Base-by-base conservation (phyloP, 2,329 filamentous ascomycete species). In the Coleophoma eucalyptorum region DNA sequence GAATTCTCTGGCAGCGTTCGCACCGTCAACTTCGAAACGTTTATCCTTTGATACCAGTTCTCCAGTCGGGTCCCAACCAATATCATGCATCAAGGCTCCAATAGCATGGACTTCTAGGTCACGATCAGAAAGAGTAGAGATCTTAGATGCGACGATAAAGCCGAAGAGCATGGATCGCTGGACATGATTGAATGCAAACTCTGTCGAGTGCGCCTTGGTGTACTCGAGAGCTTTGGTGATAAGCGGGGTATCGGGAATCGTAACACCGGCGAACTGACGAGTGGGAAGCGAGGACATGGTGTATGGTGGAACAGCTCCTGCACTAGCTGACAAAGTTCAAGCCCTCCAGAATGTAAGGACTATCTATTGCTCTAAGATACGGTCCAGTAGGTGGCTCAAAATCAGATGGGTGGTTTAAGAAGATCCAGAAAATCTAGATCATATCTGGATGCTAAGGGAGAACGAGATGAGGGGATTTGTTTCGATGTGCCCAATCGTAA, bases 11-110 rank as follows among this genome's bases (percentile, higher is more conserved):
- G 74, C 73, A 5, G 67, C 70, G 46, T 72, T 67, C 6, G 73
- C 74, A 7, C 75, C 72, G 55, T 78, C 74, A 21, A 77, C 72
- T 52, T 78, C 74, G 60, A 78, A 78, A 12, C 74, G 69, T 18
- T 70, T 71, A 58, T 77, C 72, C 1, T 55, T 38, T 43, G 68
- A 72, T 21, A 73, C 53, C 13, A 71, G 49, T 37, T 62, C 56
- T n/a, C 63, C 62, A 2, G 60, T 66, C n/a, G 40, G 19, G 46
- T 70, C 69, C 69, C 68, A 73, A 13, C 72, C 72, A 1, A 72
- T 60, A 44, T 74, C 71, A 50, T 76, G 73, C 40, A 75, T 62
- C 8, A 75, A 59, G 3, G 67, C 61, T 1, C 65, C 65, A 2
- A 75, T 54, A 15, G 67, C 69, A 46, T 72, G 66, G n/a, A 66